Conservation (phyloP, 1,284 basidiomycete genomes). For the Ustilago trichophora region DNA sequence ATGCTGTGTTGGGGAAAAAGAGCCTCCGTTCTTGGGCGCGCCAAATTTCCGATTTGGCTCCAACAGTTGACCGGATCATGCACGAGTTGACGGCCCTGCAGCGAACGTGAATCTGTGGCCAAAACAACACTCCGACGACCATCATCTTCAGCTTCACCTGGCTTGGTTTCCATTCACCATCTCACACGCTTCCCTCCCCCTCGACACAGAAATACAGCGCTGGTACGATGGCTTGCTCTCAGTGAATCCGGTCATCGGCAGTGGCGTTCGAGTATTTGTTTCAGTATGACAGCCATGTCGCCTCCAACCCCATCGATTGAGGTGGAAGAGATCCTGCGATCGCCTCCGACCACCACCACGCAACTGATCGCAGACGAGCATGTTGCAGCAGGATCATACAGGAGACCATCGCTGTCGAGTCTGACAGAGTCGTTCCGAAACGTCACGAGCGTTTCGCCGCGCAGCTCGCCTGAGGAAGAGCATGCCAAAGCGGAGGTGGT, state of each 20-base stretch:
- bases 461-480: conserved; percentile 23
- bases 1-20: too few species aligned
- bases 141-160: background rate
- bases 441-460: conserved; percentile 32
- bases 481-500: background rate
- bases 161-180: background rate
- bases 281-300: too few species aligned
- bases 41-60: background rate
- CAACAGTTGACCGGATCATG: background rate
- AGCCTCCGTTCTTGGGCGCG: background rate
- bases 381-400: conserved; percentile 24
- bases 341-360: background rate
- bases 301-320: too few species aligned
- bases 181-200: background rate
- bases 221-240: too few species aligned
- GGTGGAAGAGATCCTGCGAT: conserved; percentile 13
- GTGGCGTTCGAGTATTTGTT: too few species aligned
- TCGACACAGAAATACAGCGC: too few species aligned
- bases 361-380: conserved; percentile 21
- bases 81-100: background rate
- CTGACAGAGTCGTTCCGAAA: conserved; percentile 11
- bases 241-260: too few species aligned
- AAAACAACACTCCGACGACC: background rate
- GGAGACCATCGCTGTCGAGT: conserved; percentile 15
- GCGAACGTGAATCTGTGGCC: background rate